Evolutionary conservation across 495 filamentous ascomycete genomes (phyloP).

Genomic region (Jackrogersella multiformis): DNA sequence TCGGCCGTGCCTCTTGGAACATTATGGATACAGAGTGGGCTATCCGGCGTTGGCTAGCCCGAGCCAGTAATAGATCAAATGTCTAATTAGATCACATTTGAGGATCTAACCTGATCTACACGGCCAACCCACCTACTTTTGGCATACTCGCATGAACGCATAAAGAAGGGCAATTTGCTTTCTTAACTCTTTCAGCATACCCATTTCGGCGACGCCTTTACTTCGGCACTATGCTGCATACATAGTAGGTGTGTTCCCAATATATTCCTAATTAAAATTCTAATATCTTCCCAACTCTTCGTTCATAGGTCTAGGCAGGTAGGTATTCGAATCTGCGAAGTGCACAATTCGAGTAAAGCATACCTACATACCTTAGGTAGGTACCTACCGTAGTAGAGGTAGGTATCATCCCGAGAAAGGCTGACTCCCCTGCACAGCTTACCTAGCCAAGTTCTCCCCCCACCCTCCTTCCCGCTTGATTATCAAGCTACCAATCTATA

Average conservation of each 20-base stretch:
- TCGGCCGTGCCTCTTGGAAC: slow-evolving; percentile 7
- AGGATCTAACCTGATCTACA: slow-evolving; percentile 41
- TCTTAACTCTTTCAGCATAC: slow-evolving; percentile 27
- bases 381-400: too few species aligned
- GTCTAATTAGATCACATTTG: slow-evolving; percentile 26
- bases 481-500: slow-evolving; percentile 21
- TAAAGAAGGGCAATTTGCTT: slow-evolving; percentile 42
- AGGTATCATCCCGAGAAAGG: slow-evolving; percentile 9
- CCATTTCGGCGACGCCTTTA: slow-evolving; percentile 43
- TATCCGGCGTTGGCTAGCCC: slow-evolving; percentile 20
- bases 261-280: too few species aligned
- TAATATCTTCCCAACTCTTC: too few species aligned
- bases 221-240: slow-evolving; percentile 41
- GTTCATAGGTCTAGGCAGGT: too few species aligned
- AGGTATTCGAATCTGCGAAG: slow-evolving; percentile 7
- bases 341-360: slow-evolving; percentile 1
- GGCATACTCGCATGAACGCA: slow-evolving; percentile 46
- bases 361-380: too few species aligned
- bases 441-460: slow-evolving; percentile 6
- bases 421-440: slow-evolving; percentile 13
- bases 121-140: slow-evolving; percentile 13
- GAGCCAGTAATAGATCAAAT: slow-evolving; percentile 30
- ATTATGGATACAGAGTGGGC: slow-evolving; percentile 21
- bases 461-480: slow-evolving; percentile 30
- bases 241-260: too few species aligned